phyloP scores from a whole-genome alignment of 1,284 basidiomycete species.

The Puccinia brachypodii region DNA sequence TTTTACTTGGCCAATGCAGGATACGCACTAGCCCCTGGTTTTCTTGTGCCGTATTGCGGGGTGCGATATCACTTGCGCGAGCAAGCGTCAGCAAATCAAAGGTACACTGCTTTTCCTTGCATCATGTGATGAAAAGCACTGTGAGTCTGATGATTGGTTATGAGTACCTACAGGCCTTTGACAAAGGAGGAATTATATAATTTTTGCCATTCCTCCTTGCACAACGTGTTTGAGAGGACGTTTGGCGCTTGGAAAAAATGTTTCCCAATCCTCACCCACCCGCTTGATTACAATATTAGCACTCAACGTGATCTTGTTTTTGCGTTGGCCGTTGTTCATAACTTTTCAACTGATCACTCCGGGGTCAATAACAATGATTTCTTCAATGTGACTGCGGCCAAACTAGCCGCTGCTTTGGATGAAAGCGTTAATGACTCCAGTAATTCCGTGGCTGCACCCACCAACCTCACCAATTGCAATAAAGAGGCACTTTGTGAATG shows the following conservation, averaged over 20 bases:
- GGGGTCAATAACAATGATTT: not conserved
- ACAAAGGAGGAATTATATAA: not conserved
- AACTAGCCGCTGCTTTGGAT: not conserved
- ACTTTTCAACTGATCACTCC: not conserved
- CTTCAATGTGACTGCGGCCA: not conserved
- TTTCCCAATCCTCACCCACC: not conserved
- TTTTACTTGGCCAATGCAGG: conserved; percentile 4
- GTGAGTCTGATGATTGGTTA: not conserved
- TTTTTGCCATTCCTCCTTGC: not conserved
- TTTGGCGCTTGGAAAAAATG: not conserved
- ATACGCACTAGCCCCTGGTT: not conserved
- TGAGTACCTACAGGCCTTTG: not conserved
- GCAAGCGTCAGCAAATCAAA: conserved; percentile 52
- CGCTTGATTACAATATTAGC: not conserved
- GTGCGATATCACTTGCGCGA: conserved; percentile 58
- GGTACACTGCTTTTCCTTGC: not conserved
- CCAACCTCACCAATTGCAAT: not conserved
- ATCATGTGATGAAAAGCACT: not conserved
- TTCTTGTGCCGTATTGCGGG: conserved; percentile 56
- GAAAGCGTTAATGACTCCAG: not conserved
- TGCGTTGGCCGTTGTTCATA: not conserved
- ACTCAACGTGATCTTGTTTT: not conserved
- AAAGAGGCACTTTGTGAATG: not conserved
- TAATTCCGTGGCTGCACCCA: too few relatives aligned
- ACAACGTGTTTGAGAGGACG: not conserved